A percentile compares a stretch with the other conserved stretches of the same genome.
These are phyloP conservation scores for Tremella fuciformis DNA, from an alignment of 768 basidiomycete genomes.

Conservation along the genomic window DNA sequence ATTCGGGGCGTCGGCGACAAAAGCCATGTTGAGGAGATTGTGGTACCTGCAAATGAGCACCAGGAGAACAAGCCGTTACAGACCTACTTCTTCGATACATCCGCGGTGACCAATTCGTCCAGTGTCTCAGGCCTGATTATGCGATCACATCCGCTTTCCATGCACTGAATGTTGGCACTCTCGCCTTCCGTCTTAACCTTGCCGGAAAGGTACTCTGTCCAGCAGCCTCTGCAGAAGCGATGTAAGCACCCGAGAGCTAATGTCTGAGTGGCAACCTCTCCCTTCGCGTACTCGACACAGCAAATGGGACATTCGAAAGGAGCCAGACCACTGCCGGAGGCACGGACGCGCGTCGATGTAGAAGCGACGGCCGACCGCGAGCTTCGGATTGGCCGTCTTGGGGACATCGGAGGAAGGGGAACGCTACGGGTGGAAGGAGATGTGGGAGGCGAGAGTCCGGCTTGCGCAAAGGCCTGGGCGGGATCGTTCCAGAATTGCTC, in stretches of 20 bases:
- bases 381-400: conserved; percentile 40
- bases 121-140: conserved; percentile 53
- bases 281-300: conserved; percentile 58
- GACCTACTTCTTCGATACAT: conserved; percentile 53
- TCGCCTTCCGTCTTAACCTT: conserved; percentile 69
- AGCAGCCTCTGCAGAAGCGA: conserved; percentile 76
- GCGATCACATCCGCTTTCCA: conserved; percentile 54
- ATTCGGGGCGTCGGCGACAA: conserved; percentile 74
- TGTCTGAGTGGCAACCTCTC: conserved; percentile 63
- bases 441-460: conserved; percentile 62
- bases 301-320: conserved; percentile 90
- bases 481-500: conserved; percentile 97
- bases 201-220: conserved; percentile 71
- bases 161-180: conserved; percentile 54
- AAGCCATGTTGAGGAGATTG: conserved; percentile 83
- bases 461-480: conserved; percentile 64
- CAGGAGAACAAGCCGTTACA: neutral
- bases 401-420: conserved; percentile 50
- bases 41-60: conserved; percentile 60
- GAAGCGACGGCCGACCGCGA: conserved; percentile 32
- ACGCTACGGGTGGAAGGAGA: conserved; percentile 51
- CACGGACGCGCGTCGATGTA: conserved; percentile 19
- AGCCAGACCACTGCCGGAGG: conserved; percentile 46
- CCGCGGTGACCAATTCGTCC: conserved; percentile 59
- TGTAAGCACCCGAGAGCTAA: conserved; percentile 78